These are phyloP conservation scores for Colletotrichum sojae DNA, from an alignment of 2,329 filamentous ascomycete species.

Conservation along the genomic window DNA sequence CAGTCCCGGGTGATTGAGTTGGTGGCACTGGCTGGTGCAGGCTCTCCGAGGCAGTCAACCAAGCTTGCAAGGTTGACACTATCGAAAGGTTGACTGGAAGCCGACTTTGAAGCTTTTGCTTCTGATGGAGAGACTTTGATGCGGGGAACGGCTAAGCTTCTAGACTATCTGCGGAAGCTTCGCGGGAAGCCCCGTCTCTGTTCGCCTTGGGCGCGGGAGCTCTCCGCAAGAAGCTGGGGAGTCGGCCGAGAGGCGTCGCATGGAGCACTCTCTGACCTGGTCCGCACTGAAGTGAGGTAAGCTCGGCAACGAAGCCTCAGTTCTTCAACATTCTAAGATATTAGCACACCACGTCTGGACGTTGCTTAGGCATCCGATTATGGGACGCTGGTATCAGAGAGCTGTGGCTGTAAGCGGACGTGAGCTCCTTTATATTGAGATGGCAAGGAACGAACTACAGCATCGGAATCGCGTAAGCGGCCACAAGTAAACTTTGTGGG, in stretches of 20 bases:
- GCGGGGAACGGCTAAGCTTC: constrained; percentile 1
- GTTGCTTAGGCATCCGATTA: too few species aligned
- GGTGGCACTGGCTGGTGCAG: too few species aligned
- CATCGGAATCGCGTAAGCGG: too few species aligned
- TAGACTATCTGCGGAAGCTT: background rate
- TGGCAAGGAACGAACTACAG: too few species aligned
- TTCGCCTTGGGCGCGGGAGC: background rate
- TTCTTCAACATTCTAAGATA: too few species aligned
- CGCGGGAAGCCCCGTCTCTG: background rate
- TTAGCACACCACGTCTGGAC: too few species aligned
- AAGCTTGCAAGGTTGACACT: background rate
- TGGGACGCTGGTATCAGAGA: too few species aligned
- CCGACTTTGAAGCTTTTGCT: background rate
- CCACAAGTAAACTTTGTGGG: too few species aligned
- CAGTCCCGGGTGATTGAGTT: background rate
- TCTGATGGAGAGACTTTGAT: background rate
- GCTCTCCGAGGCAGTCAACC: background rate
- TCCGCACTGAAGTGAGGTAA: background rate
- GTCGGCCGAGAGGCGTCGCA: background rate
- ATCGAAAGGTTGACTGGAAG: background rate
- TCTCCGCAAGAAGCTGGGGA: background rate
- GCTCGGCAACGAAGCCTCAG: too few species aligned
- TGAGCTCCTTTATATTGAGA: too few species aligned
- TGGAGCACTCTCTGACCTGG: background rate
- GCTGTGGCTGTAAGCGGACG: too few species aligned